These are phyloP conservation scores for Biscogniauxia sp. DNA, from an alignment of 2,329 filamentous ascomycete genomes.

Conservation along the genomic window DNA sequence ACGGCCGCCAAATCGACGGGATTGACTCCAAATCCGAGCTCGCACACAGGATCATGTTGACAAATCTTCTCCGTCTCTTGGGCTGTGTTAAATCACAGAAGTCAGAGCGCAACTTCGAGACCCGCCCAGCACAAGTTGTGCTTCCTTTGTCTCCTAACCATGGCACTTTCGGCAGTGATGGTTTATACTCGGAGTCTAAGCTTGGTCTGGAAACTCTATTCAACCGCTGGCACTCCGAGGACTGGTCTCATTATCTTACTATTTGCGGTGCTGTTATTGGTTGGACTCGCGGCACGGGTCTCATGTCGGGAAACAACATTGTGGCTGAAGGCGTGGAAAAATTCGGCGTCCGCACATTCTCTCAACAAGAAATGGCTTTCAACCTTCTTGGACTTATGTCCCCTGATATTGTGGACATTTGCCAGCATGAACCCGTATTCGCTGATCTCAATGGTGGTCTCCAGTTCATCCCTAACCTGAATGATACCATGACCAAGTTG, in stretches of 20 bases:
- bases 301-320: slow-evolving; percentile 98
- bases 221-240: slow-evolving; percentile 97
- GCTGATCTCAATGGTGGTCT: slow-evolving; percentile 96
- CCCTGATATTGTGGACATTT: slow-evolving; percentile 88
- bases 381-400: slow-evolving; percentile 96
- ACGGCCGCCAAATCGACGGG: slow-evolving; percentile 92
- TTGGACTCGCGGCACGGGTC: slow-evolving; percentile 96
- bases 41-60: slow-evolving; percentile 98
- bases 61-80: slow-evolving; percentile 88
- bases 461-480: slow-evolving; percentile 95
- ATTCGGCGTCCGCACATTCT: slow-evolving; percentile 96
- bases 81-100: slow-evolving; percentile 92
- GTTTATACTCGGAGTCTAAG: slow-evolving; percentile 97
- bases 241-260: slow-evolving; percentile 95
- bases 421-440: slow-evolving; percentile 92
- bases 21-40: slow-evolving; percentile 98
- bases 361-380: slow-evolving; percentile 99
- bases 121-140: slow-evolving; percentile 93
- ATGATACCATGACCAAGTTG: slow-evolving; percentile 88
- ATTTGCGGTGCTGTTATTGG: slow-evolving; percentile 98
- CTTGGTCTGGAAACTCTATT: slow-evolving; percentile 95
- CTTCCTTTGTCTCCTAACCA: slow-evolving; percentile 96
- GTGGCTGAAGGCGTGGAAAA: slow-evolving; percentile 96
- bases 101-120: slow-evolving; percentile 82
- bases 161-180: slow-evolving; percentile 96